Base-by-base conservation (phyloP, 148 eudicot genomes). In the Persicaria maculosa region DNA sequence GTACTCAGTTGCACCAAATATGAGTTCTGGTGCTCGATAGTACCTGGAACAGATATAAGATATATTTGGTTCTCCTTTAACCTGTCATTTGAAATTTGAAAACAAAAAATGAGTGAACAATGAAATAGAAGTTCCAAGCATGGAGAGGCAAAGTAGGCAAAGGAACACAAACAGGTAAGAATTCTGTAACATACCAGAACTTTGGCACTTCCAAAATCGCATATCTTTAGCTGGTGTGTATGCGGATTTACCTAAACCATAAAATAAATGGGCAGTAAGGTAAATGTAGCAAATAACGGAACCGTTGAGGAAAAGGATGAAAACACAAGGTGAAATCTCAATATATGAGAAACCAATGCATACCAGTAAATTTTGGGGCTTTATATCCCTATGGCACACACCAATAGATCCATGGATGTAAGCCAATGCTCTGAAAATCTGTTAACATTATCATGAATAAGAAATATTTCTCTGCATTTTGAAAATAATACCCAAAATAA, bases 1-100 rank as follows among this genome's bases (percentile, higher is more conserved):
- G 61, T 75, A 75, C 76, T 75, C 77, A 67, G 77, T 75, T 22
- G 77, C 77, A 17, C 77, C 76, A 67, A 75, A 75, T 47, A 75
- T 75, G 36, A 75, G 72, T 47, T 75, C 77, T 10, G 77, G 77
- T 20, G 77, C 77, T 75, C 77, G 50, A 40, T 75, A 75, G 40
- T 75, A 75, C 47, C 77, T 75, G 7, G 77, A 75, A 36, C 77
- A 75, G 47, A 75, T 75, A 19, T 75, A 75, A 8, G 77, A 75
- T 44, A 75, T 75, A 50, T 75, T 75, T 2, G 72, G 72, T 25
- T 75, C 77, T 45, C 77, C 77, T 65, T 75, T 75, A 9, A 74
- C 69, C 76, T 74, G 76, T 10, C 64, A 74, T 74, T 74, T 44
- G 36, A 9, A 5, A 74, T 74, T 74, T 44, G 36, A 9, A 5